Conservation (phyloP, 177 flowering plant species). For the Vitis hybrid region DNA sequence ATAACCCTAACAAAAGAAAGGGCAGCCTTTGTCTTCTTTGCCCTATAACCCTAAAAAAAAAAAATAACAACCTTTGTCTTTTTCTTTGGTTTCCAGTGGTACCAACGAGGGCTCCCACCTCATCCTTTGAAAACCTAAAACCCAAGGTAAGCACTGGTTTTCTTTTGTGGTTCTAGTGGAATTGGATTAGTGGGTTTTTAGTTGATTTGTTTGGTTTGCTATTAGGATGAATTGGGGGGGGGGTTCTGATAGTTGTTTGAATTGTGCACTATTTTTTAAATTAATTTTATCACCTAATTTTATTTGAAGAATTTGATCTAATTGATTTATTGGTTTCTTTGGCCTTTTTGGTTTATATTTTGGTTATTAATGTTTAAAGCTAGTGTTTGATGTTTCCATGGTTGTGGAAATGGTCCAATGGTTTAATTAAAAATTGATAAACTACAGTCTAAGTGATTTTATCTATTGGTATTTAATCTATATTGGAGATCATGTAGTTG, state of each 20-base stretch:
- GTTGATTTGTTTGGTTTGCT: neutral
- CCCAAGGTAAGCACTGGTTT: neutral
- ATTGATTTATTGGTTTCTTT: neutral
- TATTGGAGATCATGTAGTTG: neutral
- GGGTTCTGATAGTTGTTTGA: neutral
- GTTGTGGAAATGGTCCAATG: neutral
- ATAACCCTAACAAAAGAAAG: too few species aligned
- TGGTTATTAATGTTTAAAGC: neutral
- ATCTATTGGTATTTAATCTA: neutral
- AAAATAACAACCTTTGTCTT: too few species aligned
- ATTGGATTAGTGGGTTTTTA: neutral
- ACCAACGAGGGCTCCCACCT: too few species aligned
- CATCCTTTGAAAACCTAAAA: too few species aligned
- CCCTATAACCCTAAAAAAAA: too few species aligned
- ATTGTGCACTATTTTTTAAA: too few species aligned
- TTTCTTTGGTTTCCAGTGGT: too few species aligned
- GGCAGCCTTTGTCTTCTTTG: too few species aligned
- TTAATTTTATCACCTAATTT: too few species aligned
- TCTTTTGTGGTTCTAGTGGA: neutral
- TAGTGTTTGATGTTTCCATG: neutral
- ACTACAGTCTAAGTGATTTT: neutral
- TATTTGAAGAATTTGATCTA: neutral
- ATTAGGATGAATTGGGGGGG: neutral
- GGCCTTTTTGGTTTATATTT: neutral
- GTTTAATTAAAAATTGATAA: neutral